phyloP scores from a whole-genome alignment of 1,139 yeast genomes.

The Arxiozyma telluris region DNA sequence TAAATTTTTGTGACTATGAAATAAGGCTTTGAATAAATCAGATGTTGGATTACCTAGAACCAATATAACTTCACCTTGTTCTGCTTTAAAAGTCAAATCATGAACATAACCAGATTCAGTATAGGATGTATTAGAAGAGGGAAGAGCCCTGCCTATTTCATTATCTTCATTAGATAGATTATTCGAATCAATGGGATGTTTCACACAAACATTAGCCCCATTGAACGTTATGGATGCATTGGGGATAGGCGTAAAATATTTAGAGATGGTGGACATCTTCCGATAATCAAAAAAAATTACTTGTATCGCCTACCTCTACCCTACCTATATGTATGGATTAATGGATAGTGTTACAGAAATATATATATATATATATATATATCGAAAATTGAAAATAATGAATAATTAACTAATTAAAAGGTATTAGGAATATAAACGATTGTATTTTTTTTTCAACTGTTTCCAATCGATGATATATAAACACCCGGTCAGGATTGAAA shows the following conservation, averaged over 20 bases:
- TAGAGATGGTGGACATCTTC: conserved; percentile 16
- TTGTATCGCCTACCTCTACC: background rate
- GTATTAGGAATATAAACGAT: background rate
- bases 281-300: background rate
- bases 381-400: too few species aligned
- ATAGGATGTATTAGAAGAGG: conserved; percentile 1
- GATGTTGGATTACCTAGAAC: conserved; percentile 23
- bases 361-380: too few species aligned
- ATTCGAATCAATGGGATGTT: background rate
- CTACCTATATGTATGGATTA: background rate
- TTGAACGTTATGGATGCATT: conserved; percentile 22
- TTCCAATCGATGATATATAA: background rate
- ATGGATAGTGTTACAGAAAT: background rate
- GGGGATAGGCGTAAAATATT: conserved; percentile 20
- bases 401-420: too few species aligned
- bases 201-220: conserved; percentile 16
- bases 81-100: conserved; percentile 24
- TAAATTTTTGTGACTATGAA: conserved; percentile 18
- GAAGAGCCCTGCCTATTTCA: conserved; percentile 1
- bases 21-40: conserved; percentile 16
- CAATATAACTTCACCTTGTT: conserved; percentile 25
- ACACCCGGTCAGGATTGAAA: background rate
- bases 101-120: conserved; percentile 6
- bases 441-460: too few species aligned
- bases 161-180: conserved; percentile 1